These are phyloP conservation scores for Ajuga reptans DNA, from an alignment of 305 asterid species.

Conservation along the genomic window DNA sequence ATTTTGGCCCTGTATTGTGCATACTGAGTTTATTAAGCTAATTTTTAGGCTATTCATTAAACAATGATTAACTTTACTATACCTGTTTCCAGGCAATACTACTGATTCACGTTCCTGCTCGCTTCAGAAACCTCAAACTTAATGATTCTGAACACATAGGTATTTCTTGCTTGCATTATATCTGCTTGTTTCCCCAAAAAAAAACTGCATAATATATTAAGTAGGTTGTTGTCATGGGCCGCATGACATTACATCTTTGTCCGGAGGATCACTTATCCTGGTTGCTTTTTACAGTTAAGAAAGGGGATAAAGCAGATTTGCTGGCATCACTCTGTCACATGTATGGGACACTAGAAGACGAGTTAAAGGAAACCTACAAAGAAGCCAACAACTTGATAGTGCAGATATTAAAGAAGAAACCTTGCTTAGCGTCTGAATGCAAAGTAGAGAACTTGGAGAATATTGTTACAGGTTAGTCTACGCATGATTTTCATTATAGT, in stretches of 20 bases:
- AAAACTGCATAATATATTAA: background rate
- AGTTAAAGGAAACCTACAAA: conserved; percentile 56
- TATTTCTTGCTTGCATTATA: conserved; percentile 26
- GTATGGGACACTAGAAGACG: conserved; percentile 79
- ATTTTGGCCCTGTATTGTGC: background rate
- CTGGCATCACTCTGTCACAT: conserved; percentile 74
- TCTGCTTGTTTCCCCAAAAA: background rate
- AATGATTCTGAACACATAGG: conserved; percentile 64
- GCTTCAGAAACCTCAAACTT: conserved; percentile 55
- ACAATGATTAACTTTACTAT: conserved; percentile 3
- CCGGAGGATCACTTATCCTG: background rate
- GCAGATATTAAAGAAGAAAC: conserved; percentile 50
- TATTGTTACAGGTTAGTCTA: conserved; percentile 54
- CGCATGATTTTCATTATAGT: background rate
- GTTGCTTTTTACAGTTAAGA: conserved; percentile 50
- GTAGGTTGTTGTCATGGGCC: background rate
- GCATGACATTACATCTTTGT: background rate
- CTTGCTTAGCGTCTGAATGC: conserved; percentile 57
- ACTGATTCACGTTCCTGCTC: conserved; percentile 62
- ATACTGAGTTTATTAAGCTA: background rate
- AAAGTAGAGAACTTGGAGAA: conserved; percentile 47
- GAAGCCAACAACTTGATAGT: conserved; percentile 55
- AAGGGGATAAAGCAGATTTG: conserved; percentile 66
- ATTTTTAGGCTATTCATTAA: background rate
- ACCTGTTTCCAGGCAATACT: conserved; percentile 69